A percentile compares a stretch with the other conserved stretches of the same genome.
Evolutionary conservation across 129 eudicot species (phyloP).

Genomic region (Solidago caesia): DNA sequence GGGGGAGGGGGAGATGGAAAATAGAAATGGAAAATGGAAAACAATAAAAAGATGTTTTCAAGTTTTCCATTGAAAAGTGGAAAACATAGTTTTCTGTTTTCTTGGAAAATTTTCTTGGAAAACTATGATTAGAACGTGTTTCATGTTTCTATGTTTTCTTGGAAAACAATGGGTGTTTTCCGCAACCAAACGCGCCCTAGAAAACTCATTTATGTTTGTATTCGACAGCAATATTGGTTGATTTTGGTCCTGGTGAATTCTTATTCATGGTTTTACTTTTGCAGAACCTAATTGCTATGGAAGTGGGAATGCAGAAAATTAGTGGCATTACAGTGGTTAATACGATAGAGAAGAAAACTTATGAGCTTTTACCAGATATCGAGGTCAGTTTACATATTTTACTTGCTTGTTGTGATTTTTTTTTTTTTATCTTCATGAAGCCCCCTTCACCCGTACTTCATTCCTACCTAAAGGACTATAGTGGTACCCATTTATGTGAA

Average conservation of each 20-base stretch:
- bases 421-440: background rate
- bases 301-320: constrained; percentile 89
- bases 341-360: constrained; percentile 61
- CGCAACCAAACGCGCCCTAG: too few relatives aligned
- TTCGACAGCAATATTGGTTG: background rate
- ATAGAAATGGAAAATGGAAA: too few relatives aligned
- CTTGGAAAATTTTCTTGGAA: too few relatives aligned
- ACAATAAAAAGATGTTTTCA: too few relatives aligned
- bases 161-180: too few relatives aligned
- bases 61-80: too few relatives aligned
- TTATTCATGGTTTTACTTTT: constrained; percentile 11
- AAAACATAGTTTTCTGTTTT: too few relatives aligned
- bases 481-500: background rate
- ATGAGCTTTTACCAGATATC: constrained; percentile 68
- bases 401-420: background rate
- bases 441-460: background rate
- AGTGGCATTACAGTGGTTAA: constrained; percentile 79
- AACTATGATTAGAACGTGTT: too few relatives aligned
- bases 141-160: too few relatives aligned
- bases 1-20: too few relatives aligned
- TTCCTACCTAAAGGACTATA: background rate
- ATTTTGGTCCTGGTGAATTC: background rate
- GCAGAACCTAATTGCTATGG: constrained; percentile 86
- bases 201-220: background rate
- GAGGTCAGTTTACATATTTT: constrained; percentile 57